A percentile compares a stretch with the other conserved stretches of the same genome.
These are phyloP conservation scores for Colletotrichum aenigma DNA, from an alignment of 2,329 filamentous ascomycete species.

Conservation along the genomic window DNA sequence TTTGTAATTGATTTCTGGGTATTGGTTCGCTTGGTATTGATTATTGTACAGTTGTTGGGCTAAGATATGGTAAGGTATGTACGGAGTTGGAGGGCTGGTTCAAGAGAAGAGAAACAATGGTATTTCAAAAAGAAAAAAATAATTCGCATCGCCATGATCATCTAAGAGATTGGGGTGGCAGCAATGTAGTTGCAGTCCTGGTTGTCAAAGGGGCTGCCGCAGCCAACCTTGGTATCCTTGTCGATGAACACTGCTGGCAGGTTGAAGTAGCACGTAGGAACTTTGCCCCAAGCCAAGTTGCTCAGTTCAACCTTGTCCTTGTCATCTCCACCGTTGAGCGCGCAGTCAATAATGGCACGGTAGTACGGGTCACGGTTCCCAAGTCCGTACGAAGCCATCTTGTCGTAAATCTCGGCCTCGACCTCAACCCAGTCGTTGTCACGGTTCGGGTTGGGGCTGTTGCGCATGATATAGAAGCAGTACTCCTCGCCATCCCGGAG, in stretches of 20 bases:
- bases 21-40: not conserved
- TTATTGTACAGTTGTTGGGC: not conserved
- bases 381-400: not conserved
- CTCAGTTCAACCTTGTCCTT: not conserved
- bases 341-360: not conserved
- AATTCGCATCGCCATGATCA: not conserved
- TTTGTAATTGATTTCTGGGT: not conserved
- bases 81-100: accelerated
- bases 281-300: not conserved
- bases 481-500: not conserved
- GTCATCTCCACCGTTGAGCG: not conserved
- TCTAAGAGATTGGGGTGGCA: not conserved
- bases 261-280: not conserved
- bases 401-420: not conserved
- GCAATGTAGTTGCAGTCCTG: not conserved
- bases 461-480: slow-evolving; percentile 11
- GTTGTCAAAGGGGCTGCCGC: not conserved
- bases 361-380: not conserved
- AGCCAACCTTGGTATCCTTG: not conserved
- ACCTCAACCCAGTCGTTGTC: slow-evolving; percentile 2
- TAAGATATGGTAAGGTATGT: not conserved
- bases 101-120: not conserved
- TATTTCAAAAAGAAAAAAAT: accelerated
- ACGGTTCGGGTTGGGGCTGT: not conserved
- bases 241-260: slow-evolving; percentile 4